phyloP scores from a whole-genome alignment of 1,284 basidiomycete species.

The Volvariella surrecta region DNA sequence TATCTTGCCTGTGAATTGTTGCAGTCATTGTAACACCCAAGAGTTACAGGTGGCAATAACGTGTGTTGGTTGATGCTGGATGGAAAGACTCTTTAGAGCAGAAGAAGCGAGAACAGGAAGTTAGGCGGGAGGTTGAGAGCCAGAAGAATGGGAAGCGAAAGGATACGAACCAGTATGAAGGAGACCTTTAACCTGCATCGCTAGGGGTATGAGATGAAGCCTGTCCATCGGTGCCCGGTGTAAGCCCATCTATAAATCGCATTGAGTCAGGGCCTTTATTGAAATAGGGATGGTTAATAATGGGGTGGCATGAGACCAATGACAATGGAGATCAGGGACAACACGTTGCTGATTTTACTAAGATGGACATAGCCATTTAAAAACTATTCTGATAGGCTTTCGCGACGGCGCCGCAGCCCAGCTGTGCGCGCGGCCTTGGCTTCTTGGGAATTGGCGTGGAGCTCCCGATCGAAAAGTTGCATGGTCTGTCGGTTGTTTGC shows the following conservation, averaged over 20 bases:
- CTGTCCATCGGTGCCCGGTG: slow-evolving; percentile 1
- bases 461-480: background rate
- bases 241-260: slow-evolving; percentile 1
- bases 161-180: background rate
- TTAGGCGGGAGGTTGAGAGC: background rate
- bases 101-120: too few relatives aligned
- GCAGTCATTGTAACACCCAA: too few relatives aligned
- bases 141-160: background rate
- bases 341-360: slow-evolving; percentile 1
- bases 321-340: slow-evolving; percentile 1
- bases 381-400: background rate
- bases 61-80: too few relatives aligned
- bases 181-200: slow-evolving; percentile 1
- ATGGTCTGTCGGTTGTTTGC: too few relatives aligned
- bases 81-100: too few relatives aligned
- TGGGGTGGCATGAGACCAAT: slow-evolving; percentile 1
- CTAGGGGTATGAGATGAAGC: slow-evolving; percentile 2
- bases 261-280: background rate
- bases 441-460: background rate
- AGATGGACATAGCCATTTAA: slow-evolving; percentile 1
- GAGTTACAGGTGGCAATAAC: too few relatives aligned
- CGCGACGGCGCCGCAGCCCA: slow-evolving; percentile 1
- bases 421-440: background rate
- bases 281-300: slow-evolving; percentile 1
- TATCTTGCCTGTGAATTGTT: too few relatives aligned